Evolutionary conservation across 257 asterid species (phyloP).

Genomic region (Haberlea rhodopensis): DNA sequence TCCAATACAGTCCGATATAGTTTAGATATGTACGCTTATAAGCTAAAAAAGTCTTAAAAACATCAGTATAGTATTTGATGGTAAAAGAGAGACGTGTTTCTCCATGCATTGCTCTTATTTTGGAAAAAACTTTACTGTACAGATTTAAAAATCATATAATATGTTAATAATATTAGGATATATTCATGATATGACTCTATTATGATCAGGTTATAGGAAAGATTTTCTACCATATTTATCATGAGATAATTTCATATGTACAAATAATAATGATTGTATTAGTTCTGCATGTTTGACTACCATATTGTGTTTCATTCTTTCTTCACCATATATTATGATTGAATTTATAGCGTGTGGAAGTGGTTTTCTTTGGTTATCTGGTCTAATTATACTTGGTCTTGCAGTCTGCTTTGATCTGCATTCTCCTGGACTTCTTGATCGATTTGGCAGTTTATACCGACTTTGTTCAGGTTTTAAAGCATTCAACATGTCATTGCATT

Average conservation of each 20-base stretch:
- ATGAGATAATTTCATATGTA: not conserved
- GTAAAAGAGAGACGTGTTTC: not conserved
- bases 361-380: constrained; percentile 6
- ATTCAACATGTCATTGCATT: constrained; percentile 15
- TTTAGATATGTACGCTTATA: too few species aligned
- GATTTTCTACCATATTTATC: not conserved
- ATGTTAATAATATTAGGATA: too few species aligned
- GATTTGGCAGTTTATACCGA: constrained; percentile 60
- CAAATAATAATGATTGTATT: not conserved
- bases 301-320: not conserved
- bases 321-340: not conserved
- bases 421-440: constrained; percentile 57
- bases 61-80: too few species aligned
- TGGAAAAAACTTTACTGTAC: not conserved
- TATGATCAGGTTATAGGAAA: not conserved
- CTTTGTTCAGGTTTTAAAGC: constrained; percentile 63
- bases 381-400: constrained; percentile 25
- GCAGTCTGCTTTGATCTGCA: constrained; percentile 73
- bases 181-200: not conserved
- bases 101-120: not conserved
- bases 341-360: not conserved
- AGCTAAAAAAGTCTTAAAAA: not conserved
- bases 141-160: too few species aligned
- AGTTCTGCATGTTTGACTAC: not conserved
- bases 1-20: not conserved